A percentile compares a stretch with the other conserved stretches of the same genome.
Evolutionary conservation across 2,329 filamentous ascomycete species (phyloP).

Genomic region (Didymellaceae sp.): DNA sequence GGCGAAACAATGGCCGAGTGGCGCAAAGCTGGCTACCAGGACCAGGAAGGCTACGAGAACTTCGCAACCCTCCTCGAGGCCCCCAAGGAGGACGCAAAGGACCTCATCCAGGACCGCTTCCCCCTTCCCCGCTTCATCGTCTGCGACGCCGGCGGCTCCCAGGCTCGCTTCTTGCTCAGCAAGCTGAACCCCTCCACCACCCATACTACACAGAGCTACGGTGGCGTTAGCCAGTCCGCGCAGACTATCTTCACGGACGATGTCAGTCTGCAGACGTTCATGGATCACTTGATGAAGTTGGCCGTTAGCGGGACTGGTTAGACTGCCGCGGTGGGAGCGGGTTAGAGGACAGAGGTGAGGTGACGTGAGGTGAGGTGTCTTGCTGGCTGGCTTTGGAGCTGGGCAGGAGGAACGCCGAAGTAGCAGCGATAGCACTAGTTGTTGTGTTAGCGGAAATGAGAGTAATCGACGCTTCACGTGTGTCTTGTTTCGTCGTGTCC

Average conservation of each 20-base stretch:
- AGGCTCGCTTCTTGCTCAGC: constrained; percentile 93
- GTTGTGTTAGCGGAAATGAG: no score
- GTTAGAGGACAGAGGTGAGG: no score
- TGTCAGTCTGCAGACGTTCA: constrained; percentile 96
- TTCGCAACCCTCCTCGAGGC: constrained; percentile 86
- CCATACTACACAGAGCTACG: constrained; percentile 90
- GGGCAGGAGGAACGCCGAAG: no score
- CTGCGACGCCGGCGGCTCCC: constrained; percentile 96
- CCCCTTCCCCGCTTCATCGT: constrained; percentile 98
- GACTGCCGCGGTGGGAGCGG: not conserved
- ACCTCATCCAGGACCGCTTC: constrained; percentile 96
- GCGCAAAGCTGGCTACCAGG: constrained; percentile 97
- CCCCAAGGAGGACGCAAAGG: constrained; percentile 96
- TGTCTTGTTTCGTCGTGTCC: no score
- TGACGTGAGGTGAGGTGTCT: no score
- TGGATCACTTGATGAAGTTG: constrained; percentile 98
- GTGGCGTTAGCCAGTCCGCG: constrained; percentile 84
- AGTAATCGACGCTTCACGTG: no score
- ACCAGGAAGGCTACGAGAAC: constrained; percentile 98
- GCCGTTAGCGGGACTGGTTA: constrained; percentile 47
- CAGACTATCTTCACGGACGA: constrained; percentile 99
- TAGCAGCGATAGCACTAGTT: no score
- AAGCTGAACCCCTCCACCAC: constrained; percentile 98
- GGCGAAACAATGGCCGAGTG: constrained; percentile 97
- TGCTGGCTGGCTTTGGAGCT: constrained; percentile 1